These are phyloP conservation scores for Neofusicoccum ribis DNA, from an alignment of 2,329 filamentous ascomycete genomes.

Conservation along the genomic window DNA sequence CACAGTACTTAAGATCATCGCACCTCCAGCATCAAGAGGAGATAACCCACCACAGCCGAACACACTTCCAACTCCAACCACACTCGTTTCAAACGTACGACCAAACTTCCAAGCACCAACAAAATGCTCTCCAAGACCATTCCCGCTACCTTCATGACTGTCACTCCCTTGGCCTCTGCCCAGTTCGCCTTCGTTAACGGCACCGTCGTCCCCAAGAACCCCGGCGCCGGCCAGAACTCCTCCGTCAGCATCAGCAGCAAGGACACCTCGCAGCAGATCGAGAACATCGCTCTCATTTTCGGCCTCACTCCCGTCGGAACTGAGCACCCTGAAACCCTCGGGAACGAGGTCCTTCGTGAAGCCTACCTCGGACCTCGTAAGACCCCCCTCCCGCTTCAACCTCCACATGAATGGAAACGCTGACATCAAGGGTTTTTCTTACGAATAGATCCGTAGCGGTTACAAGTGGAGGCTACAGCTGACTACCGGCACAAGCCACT, in stretches of 20 bases:
- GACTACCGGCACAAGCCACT: too few relatives aligned
- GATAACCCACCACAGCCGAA: not conserved
- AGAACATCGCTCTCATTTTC: too few relatives aligned
- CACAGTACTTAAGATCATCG: not conserved
- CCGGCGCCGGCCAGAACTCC: too few relatives aligned
- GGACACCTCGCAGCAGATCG: too few relatives aligned
- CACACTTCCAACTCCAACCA: not conserved
- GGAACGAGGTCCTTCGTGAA: not conserved
- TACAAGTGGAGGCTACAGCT: too few relatives aligned
- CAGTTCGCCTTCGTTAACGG: not conserved
- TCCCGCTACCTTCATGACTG: not conserved
- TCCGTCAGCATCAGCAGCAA: too few relatives aligned
- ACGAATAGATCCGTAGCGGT: too few relatives aligned
- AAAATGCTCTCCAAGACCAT: not conserved
- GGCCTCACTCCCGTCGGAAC: too few relatives aligned
- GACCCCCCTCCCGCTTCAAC: not conserved
- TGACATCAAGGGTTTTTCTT: not conserved
- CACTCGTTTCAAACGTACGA: not conserved
- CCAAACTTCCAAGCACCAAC: not conserved
- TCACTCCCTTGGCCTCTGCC: not conserved
- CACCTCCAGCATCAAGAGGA: not conserved
- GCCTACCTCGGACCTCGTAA: not conserved
- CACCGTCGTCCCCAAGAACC: too few relatives aligned
- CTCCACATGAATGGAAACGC: not conserved
- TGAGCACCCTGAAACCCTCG: too few relatives aligned